Evolutionary conservation across 345 rosid genomes (phyloP).

Genomic region (Salix purpurea): DNA sequence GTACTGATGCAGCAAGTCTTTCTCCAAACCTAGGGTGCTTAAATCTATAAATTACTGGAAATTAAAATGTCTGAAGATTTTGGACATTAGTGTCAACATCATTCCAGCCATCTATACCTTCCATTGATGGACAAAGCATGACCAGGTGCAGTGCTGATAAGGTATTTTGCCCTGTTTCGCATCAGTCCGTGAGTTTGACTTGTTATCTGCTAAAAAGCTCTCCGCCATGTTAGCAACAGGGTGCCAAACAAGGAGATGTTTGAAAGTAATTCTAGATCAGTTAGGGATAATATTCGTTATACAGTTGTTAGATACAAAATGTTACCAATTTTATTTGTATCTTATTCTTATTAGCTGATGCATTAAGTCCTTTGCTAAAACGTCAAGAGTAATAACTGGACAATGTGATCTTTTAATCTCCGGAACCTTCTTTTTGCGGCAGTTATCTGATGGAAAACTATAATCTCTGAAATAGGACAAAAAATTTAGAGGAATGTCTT

Average conservation of each 20-base stretch:
- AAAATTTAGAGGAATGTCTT: neutral
- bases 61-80: neutral
- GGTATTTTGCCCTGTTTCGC: neutral
- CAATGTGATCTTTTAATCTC: neutral
- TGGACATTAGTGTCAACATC: neutral
- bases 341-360: neutral
- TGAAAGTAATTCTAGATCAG: neutral
- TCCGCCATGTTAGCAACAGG: neutral
- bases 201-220: neutral
- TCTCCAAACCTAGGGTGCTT: neutral
- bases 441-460: neutral
- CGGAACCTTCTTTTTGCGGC: neutral
- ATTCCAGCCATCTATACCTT: neutral
- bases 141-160: neutral
- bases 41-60: neutral
- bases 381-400: neutral
- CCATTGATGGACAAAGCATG: neutral
- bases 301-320: neutral
- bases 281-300: neutral
- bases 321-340: neutral
- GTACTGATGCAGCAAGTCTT: conserved; percentile 42
- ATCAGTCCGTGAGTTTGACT: neutral
- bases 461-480: neutral
- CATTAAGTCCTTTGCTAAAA: neutral
- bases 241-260: neutral